phyloP scores from a whole-genome alignment of 2,329 filamentous ascomycete species.

The Claviceps sp. region DNA sequence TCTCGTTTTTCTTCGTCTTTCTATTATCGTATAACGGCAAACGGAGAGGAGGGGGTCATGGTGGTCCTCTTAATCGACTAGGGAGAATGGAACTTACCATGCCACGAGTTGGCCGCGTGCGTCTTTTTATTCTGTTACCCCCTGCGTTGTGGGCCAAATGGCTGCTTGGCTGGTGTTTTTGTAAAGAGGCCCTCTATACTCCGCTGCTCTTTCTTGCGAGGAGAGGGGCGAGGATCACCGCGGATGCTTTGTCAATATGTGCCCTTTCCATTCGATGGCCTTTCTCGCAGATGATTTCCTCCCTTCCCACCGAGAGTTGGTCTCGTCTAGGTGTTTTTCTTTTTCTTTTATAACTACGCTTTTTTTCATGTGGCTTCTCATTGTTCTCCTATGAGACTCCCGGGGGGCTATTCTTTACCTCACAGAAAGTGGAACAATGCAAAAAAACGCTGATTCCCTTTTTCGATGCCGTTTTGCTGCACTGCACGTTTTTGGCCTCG shows the following conservation, averaged over 20 bases:
- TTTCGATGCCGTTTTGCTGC: too few relatives aligned
- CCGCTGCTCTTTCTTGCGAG: not conserved
- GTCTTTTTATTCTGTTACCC: constrained; percentile 4
- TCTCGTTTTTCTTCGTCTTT: constrained; percentile 6
- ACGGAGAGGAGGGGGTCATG: constrained; percentile 16
- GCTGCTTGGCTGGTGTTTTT: not conserved
- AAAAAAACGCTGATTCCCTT: too few relatives aligned
- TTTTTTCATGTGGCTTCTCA: constrained; percentile 12
- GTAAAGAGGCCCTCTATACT: not conserved
- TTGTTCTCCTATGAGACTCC: constrained; percentile 8
- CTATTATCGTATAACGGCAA: constrained; percentile 12
- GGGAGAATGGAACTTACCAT: constrained; percentile 6
- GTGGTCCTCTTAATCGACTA: constrained; percentile 7
- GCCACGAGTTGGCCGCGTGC: constrained; percentile 5
- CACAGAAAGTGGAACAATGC: too few relatives aligned
- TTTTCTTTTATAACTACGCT: not conserved
- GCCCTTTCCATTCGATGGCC: not conserved
- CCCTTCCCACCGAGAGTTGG: constrained; percentile 1
- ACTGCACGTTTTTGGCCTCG: too few relatives aligned
- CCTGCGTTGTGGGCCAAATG: constrained; percentile 4
- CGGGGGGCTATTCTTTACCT: not conserved
- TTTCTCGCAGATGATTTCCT: constrained; percentile 1
- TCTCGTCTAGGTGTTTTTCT: not conserved
- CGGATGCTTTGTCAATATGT: not conserved
- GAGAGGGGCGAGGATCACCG: not conserved